A percentile compares a stretch with the other conserved stretches of the same genome.
phyloP scores from a whole-genome alignment of 306 rosid genomes.

The Vigna trinervia region DNA sequence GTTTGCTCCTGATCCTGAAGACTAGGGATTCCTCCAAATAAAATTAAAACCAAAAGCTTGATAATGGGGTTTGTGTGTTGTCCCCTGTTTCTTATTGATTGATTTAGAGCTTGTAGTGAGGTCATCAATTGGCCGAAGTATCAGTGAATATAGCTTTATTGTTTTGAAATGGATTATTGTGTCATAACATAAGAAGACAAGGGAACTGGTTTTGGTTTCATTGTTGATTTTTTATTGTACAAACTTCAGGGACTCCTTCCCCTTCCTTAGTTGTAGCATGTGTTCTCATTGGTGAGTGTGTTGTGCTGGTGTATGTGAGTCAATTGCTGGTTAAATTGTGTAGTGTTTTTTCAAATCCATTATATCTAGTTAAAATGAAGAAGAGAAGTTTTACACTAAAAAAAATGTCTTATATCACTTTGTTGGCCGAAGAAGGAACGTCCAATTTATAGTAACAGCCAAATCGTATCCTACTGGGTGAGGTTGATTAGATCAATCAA shows the following conservation, averaged over 20 bases:
- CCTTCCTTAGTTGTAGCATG: constrained; percentile 10
- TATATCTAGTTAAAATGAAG: background rate
- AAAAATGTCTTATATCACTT: background rate
- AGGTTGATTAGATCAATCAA: background rate
- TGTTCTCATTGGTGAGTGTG: background rate
- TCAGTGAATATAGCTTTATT: background rate
- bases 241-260: background rate
- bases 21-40: constrained; percentile 1
- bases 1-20: background rate
- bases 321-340: constrained; percentile 9
- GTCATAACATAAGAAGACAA: constrained; percentile 10
- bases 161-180: background rate
- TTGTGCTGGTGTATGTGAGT: background rate
- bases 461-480: background rate
- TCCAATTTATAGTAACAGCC: background rate
- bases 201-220: constrained; percentile 1
- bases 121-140: background rate
- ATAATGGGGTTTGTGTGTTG: background rate
- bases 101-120: background rate
- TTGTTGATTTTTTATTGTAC: constrained; percentile 24
- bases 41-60: background rate
- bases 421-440: constrained; percentile 5
- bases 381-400: background rate
- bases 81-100: constrained; percentile 19
- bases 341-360: background rate